Evolutionary conservation across 805 yeast species (phyloP).

Genomic region (Zygosaccharomyces pseudorouxii): DNA sequence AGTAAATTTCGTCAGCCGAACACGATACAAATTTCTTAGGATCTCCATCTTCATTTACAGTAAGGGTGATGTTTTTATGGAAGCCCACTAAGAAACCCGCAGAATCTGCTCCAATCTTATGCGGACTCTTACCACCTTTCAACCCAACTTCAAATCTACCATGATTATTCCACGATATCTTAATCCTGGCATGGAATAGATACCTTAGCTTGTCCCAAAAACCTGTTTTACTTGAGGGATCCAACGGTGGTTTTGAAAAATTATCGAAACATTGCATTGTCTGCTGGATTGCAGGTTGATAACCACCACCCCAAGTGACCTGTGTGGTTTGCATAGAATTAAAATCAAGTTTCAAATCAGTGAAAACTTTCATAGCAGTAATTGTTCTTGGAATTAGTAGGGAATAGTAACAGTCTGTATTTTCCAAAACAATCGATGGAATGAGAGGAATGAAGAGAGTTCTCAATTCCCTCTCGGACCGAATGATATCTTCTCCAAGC

Average conservation of each 20-base stretch:
- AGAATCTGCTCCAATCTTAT: conserved; percentile 56
- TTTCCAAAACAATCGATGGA: conserved; percentile 39
- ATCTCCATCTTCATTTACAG: conserved; percentile 61
- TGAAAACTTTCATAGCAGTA: conserved; percentile 66
- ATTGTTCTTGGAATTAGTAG: conserved; percentile 70
- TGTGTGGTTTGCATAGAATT: conserved; percentile 55
- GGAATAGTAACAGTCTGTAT: conserved; percentile 44
- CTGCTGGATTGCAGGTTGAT: conserved; percentile 80
- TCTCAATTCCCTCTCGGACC: conserved; percentile 50
- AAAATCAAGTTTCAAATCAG: conserved; percentile 54
- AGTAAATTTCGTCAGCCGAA: conserved; percentile 54
- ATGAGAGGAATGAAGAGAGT: conserved; percentile 59
- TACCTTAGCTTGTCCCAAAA: conserved; percentile 88
- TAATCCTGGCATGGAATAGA: conserved; percentile 67
- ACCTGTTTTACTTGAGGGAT: conserved; percentile 79
- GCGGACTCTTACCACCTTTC: conserved; percentile 79
- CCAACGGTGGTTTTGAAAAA: conserved; percentile 85
- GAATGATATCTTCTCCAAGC: conserved; percentile 59
- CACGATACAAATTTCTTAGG: conserved; percentile 64
- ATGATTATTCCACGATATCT: conserved; percentile 46
- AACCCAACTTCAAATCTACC: conserved; percentile 54
- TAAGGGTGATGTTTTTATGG: conserved; percentile 53
- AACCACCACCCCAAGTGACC: conserved; percentile 80
- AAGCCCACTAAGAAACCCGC: conserved; percentile 79
- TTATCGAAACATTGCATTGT: conserved; percentile 72